A percentile compares a stretch with the other conserved stretches of the same genome.
Conservation (phyloP, 352 stramenopile species). For the Phytophthora brassicae region DNA sequence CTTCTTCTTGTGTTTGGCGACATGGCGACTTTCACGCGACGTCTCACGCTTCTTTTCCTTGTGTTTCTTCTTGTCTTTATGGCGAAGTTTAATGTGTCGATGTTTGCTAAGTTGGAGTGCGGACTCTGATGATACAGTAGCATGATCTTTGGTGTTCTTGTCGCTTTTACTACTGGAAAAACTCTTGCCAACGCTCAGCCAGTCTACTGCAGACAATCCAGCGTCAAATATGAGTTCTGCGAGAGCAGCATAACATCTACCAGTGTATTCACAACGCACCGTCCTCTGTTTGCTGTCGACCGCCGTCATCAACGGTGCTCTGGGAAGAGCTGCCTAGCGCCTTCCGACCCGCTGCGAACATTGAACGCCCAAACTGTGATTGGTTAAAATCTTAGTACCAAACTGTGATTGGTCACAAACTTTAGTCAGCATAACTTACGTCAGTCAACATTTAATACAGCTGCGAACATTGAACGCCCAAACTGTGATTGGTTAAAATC, state of each 20-base stretch:
- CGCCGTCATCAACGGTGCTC: neutral
- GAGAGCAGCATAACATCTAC: neutral
- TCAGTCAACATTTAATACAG: too few species aligned
- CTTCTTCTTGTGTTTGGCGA: constrained; percentile 39
- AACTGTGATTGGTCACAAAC: constrained; percentile 14
- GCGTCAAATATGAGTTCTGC: neutral
- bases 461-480: constrained; percentile 42
- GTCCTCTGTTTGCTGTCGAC: neutral
- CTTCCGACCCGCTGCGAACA: constrained; percentile 38
- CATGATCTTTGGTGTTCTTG: constrained; percentile 3
- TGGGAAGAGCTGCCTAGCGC: neutral
- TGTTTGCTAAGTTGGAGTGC: constrained; percentile 39
- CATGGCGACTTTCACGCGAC: constrained; percentile 16
- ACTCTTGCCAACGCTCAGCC: constrained; percentile 44
- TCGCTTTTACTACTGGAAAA: constrained; percentile 16
- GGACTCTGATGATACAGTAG: constrained; percentile 4
- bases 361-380: constrained; percentile 8
- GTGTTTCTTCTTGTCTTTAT: constrained; percentile 31
- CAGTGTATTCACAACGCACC: constrained; percentile 1
- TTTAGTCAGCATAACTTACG: too few species aligned
- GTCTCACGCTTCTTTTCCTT: constrained; percentile 18
- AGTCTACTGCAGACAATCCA: constrained; percentile 34
- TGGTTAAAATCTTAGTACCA: neutral
- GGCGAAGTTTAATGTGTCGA: constrained; percentile 13
- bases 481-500: neutral